Percentiles rank a stretch among this genome's conserved stretches.
Conservation (phyloP, 495 filamentous ascomycete genomes). For the Trichoderma erinaceum region DNA sequence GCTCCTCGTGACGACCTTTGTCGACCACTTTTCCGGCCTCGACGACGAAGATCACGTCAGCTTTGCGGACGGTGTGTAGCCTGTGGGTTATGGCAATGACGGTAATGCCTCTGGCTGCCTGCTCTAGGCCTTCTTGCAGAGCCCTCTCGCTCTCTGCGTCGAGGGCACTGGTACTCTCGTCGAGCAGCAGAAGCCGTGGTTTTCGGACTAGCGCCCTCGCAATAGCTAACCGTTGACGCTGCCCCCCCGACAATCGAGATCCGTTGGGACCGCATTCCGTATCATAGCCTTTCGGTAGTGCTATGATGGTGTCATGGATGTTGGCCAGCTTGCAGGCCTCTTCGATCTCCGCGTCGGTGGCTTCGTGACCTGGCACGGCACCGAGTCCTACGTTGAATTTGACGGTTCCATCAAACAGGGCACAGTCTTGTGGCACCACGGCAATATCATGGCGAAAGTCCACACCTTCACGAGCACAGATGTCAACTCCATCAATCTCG, state of each 20-base stretch:
- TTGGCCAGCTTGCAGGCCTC: conserved; percentile 52
- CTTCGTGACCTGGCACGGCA: conserved; percentile 36
- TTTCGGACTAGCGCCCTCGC: conserved; percentile 74
- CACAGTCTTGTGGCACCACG: conserved; percentile 51
- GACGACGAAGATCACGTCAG: conserved; percentile 71
- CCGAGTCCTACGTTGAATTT: conserved; percentile 50
- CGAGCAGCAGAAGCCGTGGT: conserved; percentile 73
- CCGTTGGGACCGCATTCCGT: conserved; percentile 51
- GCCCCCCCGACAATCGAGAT: conserved; percentile 47
- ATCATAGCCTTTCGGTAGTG: conserved; percentile 56
- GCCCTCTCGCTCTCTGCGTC: conserved; percentile 65
- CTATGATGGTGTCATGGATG: conserved; percentile 52
- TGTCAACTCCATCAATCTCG: conserved; percentile 39
- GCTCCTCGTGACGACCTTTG: conserved; percentile 59
- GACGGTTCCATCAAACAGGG: conserved; percentile 50
- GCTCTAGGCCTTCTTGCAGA: conserved; percentile 66
- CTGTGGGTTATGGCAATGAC: conserved; percentile 81
- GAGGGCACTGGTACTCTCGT: conserved; percentile 78
- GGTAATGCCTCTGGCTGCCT: conserved; percentile 63
- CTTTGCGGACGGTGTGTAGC: conserved; percentile 65
- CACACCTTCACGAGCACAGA: conserved; percentile 36
- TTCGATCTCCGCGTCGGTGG: conserved; percentile 44
- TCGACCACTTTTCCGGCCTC: conserved; percentile 62
- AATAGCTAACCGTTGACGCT: conserved; percentile 67
- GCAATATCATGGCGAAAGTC: conserved; percentile 47